Conservation (phyloP, 345 rosid genomes). For the Citrus inodora region DNA sequence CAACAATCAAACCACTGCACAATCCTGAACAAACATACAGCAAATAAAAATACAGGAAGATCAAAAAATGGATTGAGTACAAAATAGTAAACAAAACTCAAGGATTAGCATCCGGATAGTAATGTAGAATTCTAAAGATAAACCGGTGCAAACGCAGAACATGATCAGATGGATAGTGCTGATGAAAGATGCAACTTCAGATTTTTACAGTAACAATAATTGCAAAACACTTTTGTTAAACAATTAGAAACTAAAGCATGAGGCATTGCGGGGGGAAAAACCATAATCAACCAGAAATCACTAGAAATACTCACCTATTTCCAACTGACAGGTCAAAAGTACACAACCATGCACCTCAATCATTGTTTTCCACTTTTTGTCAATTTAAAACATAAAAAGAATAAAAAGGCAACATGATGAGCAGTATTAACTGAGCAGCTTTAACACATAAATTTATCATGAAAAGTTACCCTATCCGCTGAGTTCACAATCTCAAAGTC, state of each 20-base stretch:
- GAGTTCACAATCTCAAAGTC: background rate
- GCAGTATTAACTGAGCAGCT: slow-evolving; percentile 11
- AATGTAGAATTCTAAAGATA: background rate
- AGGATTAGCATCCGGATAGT: background rate
- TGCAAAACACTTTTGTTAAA: background rate
- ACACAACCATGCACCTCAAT: slow-evolving; percentile 29
- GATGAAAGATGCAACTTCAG: background rate
- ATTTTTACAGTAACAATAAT: background rate
- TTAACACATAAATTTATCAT: slow-evolving; percentile 6
- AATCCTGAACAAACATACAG: background rate
- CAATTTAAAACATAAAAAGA: background rate
- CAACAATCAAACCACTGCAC: background rate
- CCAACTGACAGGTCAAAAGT: slow-evolving; percentile 11
- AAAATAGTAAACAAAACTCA: background rate
- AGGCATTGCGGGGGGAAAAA: background rate
- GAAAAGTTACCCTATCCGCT: background rate
- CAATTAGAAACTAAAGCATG: background rate
- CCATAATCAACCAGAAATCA: slow-evolving; percentile 5
- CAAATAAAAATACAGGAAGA: background rate
- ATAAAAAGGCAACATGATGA: background rate
- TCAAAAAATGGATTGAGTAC: background rate
- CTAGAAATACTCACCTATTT: background rate
- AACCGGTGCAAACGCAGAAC: background rate
- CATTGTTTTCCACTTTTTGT: slow-evolving; percentile 17
- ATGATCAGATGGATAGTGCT: background rate